Base-by-base conservation (phyloP, 768 basidiomycete species). In the Paxillus involutus region DNA sequence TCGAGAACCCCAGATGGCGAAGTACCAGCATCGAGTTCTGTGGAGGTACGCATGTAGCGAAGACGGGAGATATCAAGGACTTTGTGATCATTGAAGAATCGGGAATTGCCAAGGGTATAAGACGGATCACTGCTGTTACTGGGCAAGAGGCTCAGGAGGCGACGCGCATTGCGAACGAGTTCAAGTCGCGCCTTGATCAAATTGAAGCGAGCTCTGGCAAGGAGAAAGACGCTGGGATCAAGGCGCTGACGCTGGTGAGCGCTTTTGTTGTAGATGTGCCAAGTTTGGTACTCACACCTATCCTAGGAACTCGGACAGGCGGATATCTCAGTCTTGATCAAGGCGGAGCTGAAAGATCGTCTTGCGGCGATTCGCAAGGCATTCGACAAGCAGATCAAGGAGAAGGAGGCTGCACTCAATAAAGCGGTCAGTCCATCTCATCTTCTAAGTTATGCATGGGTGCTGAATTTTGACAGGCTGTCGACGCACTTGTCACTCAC, bases 21-120 rank as follows among this genome's bases (percentile, higher is more conserved):
- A 75, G 73, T 29, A 97, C 96, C 11, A 94, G 91, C 69, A 83
- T 97, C 58, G 97, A 99, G 73, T 96, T 99, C 68, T 99, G 97
- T 69, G 97, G 97, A 72, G 97, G 97, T 71, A 99, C 97, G 84
- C 97, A 99, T 68, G 97, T 99, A 51, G 82, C 84, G n/a, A 91
- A 87, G 73, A 99, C 97, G 0, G 93, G 95, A 16, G 93, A 95
- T 63, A 98, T 99, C 80, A 95, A 96, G 73, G 89, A 93, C 67
- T 89, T 99, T 68, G 87, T 95, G 29, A 89, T 99, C 57, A 88
- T 83, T 6, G 97, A 98, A 64, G 97, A 98, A 71, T 91, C 91
- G 4, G 95, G 95, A 33, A 98, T 98, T 63, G 97, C 97, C 7
- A 98, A 98, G 76, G 97, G 97, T 39, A 96, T 98, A 59, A 88